phyloP scores from a whole-genome alignment of 1,284 basidiomycete species.

The Ustanciosporium gigantosporum region DNA sequence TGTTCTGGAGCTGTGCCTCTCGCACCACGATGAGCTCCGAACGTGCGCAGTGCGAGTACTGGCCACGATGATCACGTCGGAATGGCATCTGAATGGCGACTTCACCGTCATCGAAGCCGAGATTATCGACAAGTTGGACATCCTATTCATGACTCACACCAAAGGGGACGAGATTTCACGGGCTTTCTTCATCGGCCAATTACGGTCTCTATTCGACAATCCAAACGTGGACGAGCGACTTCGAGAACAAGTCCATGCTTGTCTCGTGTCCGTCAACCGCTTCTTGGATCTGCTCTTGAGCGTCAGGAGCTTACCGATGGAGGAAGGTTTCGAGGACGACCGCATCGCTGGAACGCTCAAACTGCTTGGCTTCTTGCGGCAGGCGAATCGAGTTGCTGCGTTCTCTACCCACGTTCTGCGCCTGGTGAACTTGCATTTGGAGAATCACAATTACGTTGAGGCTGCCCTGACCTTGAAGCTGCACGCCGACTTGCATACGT shows the following conservation, averaged over 20 bases:
- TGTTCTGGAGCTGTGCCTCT: conserved; percentile 88
- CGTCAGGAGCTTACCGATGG: conserved; percentile 73
- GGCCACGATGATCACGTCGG: conserved; percentile 93
- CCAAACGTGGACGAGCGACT: conserved; percentile 79
- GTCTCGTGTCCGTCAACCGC: conserved; percentile 85
- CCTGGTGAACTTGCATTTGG: conserved; percentile 67
- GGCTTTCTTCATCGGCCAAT: conserved; percentile 89
- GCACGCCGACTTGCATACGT: conserved; percentile 89
- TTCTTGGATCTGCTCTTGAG: conserved; percentile 92
- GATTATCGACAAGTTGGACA: conserved; percentile 89
- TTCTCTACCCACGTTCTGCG: conserved; percentile 55
- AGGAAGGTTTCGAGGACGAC: conserved; percentile 69
- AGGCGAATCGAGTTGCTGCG: conserved; percentile 51
- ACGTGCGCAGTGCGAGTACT: conserved; percentile 84
- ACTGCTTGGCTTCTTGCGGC: conserved; percentile 54
- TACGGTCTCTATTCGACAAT: conserved; percentile 82
- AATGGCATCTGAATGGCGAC: conserved; percentile 63
- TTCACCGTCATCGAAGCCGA: conserved; percentile 74
- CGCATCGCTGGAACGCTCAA: conserved; percentile 87
- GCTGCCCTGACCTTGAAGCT: conserved; percentile 83
- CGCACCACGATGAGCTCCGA: conserved; percentile 88
- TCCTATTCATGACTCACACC: conserved; percentile 85
- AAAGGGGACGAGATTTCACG: conserved; percentile 85
- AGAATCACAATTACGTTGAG: conserved; percentile 85
- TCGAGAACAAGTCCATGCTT: conserved; percentile 75